A percentile compares a stretch with the other conserved stretches of the same genome.
phyloP scores from a whole-genome alignment of 352 stramenopile genomes.

The Pythium apleroticum region DNA sequence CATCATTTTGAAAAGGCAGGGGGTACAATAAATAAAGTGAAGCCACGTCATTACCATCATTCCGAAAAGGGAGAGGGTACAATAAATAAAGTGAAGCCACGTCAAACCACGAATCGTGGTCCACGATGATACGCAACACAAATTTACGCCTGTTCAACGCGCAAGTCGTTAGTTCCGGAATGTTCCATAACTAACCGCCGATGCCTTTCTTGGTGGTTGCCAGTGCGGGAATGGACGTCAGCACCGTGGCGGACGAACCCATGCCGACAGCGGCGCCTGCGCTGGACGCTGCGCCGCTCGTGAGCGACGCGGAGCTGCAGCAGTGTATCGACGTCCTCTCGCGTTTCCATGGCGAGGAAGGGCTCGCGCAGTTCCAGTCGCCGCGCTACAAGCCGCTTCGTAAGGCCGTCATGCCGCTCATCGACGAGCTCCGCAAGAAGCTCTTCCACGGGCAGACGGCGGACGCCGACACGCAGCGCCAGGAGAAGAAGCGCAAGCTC shows the following conservation, averaged over 20 bases:
- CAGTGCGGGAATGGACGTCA: slow-evolving; percentile 1
- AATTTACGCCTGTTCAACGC: too few relatives aligned
- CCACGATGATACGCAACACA: not conserved
- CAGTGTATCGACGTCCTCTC: slow-evolving; percentile 54
- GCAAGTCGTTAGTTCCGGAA: slow-evolving; percentile 8
- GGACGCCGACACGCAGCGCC: slow-evolving; percentile 40
- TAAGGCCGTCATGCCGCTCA: slow-evolving; percentile 58
- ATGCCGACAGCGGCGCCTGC: slow-evolving; percentile 2
- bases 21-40: not conserved
- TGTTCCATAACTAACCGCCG: slow-evolving; percentile 12
- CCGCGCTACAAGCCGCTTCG: slow-evolving; percentile 64
- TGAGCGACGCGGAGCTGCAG: slow-evolving; percentile 57
- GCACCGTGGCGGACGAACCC: slow-evolving; percentile 1
- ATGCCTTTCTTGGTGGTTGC: slow-evolving; percentile 6
- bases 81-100: not conserved
- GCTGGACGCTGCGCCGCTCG: slow-evolving; percentile 14
- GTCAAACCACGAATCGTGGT: too few relatives aligned
- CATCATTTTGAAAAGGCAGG: not conserved
- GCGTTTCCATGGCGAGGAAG: slow-evolving; percentile 49
- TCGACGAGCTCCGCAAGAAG: slow-evolving; percentile 56
- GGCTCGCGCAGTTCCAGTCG: slow-evolving; percentile 48
- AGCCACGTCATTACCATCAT: not conserved
- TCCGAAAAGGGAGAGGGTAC: not conserved
- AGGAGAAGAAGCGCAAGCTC: slow-evolving; percentile 64
- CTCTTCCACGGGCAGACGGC: slow-evolving; percentile 61